Percentiles rank a stretch among this genome's conserved stretches.
Conservation (phyloP, 352 stramenopile genomes). For the Phytophthora brassicae region DNA sequence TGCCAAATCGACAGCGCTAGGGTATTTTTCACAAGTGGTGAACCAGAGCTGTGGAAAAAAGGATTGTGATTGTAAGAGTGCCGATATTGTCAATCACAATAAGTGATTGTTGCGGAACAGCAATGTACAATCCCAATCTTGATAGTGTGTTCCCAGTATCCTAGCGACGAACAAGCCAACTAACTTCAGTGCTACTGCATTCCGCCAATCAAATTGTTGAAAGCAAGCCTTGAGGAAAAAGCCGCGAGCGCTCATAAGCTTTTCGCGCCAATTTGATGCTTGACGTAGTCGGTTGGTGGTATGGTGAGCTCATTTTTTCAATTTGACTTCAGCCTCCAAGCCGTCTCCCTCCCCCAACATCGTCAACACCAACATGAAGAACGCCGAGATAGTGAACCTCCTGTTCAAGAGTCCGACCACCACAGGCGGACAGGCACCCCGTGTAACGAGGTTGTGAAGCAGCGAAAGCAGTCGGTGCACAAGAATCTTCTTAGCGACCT, state of each 20-base stretch:
- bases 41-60: slow-evolving; percentile 6
- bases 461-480: too few species aligned
- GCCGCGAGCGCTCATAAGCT: too few species aligned
- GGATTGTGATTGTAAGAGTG: slow-evolving; percentile 11
- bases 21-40: slow-evolving; percentile 22
- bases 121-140: neutral
- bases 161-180: neutral
- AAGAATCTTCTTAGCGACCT: too few species aligned
- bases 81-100: slow-evolving; percentile 16
- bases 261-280: slow-evolving; percentile 1
- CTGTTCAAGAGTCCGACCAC: too few species aligned
- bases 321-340: too few species aligned
- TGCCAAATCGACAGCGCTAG: slow-evolving; percentile 13
- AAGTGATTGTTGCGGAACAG: neutral
- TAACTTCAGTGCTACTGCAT: neutral
- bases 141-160: neutral
- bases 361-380: too few species aligned
- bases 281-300: too few species aligned
- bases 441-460: too few species aligned
- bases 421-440: too few species aligned
- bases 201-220: neutral
- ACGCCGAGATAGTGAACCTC: too few species aligned
- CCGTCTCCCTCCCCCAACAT: too few species aligned
- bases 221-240: neutral
- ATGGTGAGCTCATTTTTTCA: too few species aligned